Conservation (phyloP, 176 grass and related monocot genomes). For the Tillandsia fasciculata region DNA sequence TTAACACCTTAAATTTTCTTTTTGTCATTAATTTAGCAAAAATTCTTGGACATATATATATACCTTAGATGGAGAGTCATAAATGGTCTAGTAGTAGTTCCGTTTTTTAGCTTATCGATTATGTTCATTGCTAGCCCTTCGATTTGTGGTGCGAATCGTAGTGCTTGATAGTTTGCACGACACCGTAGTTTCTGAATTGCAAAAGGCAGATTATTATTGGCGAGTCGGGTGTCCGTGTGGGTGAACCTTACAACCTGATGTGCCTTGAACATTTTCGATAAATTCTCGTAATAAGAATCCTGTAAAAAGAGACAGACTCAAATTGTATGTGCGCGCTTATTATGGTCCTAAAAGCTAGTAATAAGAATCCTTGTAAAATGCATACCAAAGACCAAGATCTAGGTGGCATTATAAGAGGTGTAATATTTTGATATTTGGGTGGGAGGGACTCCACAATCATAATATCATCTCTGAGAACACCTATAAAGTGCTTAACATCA, state of each 20-base stretch:
- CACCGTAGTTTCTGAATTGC: conserved; percentile 15
- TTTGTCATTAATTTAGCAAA: neutral
- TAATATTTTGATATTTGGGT: conserved; percentile 23
- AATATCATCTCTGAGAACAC: conserved; percentile 47
- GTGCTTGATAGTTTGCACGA: conserved; percentile 16
- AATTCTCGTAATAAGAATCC: conserved; percentile 13
- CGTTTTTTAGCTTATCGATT: neutral
- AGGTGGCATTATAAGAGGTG: conserved; percentile 40
- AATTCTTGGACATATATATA: neutral
- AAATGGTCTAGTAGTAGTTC: neutral
- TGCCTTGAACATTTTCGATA: neutral
- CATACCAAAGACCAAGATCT: conserved; percentile 57
- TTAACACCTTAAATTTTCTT: too few species aligned
- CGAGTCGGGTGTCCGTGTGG: conserved; percentile 7
- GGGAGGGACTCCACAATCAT: conserved; percentile 49
- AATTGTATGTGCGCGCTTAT: neutral
- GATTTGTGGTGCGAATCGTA: conserved; percentile 3
- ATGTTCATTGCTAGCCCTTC: conserved; percentile 5
- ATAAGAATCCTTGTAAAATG: neutral
- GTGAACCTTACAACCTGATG: conserved; percentile 7
- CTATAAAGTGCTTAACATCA: conserved; percentile 43
- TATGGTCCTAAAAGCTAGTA: neutral
- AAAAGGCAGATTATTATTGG: conserved; percentile 17
- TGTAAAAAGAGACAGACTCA: neutral
- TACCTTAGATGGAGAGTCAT: conserved; percentile 23